These are phyloP conservation scores for Colletotrichum lentis DNA, from an alignment of 2,329 filamentous ascomycete species.

Conservation along the genomic window DNA sequence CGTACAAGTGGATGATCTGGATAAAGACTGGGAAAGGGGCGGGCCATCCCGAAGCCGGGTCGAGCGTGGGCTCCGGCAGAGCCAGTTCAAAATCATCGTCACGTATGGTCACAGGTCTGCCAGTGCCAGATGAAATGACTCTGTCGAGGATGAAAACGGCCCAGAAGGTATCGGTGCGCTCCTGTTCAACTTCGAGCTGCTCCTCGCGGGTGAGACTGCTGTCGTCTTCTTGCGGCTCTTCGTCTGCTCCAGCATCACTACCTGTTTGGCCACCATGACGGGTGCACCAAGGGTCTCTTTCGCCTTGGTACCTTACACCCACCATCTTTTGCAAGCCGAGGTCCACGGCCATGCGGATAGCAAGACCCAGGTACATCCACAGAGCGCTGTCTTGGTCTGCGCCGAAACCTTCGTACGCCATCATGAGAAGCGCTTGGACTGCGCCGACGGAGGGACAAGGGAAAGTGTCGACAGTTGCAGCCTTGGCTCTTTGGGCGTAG, in stretches of 20 bases:
- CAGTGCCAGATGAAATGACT: slow-evolving; percentile 87
- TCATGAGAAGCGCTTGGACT: slow-evolving; percentile 81
- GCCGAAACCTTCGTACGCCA: slow-evolving; percentile 90
- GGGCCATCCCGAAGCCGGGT: slow-evolving; percentile 72
- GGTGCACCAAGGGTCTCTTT: slow-evolving; percentile 59
- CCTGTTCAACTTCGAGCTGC: slow-evolving; percentile 75
- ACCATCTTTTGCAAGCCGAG: slow-evolving; percentile 83
- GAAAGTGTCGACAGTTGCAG: slow-evolving; percentile 83
- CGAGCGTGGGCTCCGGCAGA: slow-evolving; percentile 63
- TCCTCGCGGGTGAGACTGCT: slow-evolving; percentile 57
- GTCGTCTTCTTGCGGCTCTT: slow-evolving; percentile 52
- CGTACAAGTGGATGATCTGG: slow-evolving; percentile 85
- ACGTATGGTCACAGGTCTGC: slow-evolving; percentile 81
- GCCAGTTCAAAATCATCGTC: slow-evolving; percentile 86
- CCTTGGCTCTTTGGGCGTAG: slow-evolving; percentile 83
- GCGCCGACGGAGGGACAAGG: slow-evolving; percentile 83
- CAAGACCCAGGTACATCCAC: slow-evolving; percentile 92
- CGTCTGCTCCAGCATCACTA: slow-evolving; percentile 41
- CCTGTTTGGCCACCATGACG: slow-evolving; percentile 54
- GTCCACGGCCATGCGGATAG: slow-evolving; percentile 83
- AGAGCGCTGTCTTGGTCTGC: slow-evolving; percentile 87
- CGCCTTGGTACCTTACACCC: slow-evolving; percentile 71
- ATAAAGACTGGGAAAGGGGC: slow-evolving; percentile 82
- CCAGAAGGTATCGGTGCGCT: slow-evolving; percentile 89
- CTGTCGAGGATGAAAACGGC: slow-evolving; percentile 87